phyloP scores from a whole-genome alignment of 768 basidiomycete species.

The Pholiota conissans region DNA sequence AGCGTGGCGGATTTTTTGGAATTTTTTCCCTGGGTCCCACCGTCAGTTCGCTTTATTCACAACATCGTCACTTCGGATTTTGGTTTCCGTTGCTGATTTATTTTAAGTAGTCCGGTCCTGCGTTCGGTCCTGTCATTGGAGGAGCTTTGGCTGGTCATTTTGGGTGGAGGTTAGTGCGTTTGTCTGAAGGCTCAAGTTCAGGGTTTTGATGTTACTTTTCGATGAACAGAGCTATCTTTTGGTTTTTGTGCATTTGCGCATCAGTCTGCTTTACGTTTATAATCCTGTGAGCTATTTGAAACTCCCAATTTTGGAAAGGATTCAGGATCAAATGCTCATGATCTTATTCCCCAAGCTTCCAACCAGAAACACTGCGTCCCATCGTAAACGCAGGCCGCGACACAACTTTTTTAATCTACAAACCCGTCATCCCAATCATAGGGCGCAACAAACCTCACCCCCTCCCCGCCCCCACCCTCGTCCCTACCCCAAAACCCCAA shows the following conservation, averaged over 20 bases:
- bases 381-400: conserved; percentile 57
- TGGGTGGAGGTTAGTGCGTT: conserved; percentile 48
- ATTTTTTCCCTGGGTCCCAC: conserved; percentile 65
- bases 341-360: no score
- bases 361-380: conserved; percentile 55
- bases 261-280: conserved; percentile 46
- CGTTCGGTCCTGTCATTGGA: conserved; percentile 58
- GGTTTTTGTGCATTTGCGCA: conserved; percentile 56
- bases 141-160: conserved; percentile 59
- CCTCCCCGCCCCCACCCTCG: conserved; percentile 15
- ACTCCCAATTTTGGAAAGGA: conserved; percentile 1
- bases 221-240: conserved; percentile 49
- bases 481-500: conserved; percentile 36
- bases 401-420: conserved; percentile 46
- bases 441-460: conserved; percentile 27
- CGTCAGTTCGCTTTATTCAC: conserved; percentile 38
- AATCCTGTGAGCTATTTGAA: conserved; percentile 39
- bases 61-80: conserved; percentile 1
- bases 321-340: no score
- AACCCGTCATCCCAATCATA: conserved; percentile 52
- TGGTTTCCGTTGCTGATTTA: not conserved
- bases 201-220: not conserved
- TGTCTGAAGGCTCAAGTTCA: not conserved
- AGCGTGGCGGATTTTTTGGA: conserved; percentile 76
- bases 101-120: conserved; percentile 50